Evolutionary conservation across 345 rosid species (phyloP), one percentile per base, ranked within the genome.

Genomic region (Adansonia digitata): DNA sequence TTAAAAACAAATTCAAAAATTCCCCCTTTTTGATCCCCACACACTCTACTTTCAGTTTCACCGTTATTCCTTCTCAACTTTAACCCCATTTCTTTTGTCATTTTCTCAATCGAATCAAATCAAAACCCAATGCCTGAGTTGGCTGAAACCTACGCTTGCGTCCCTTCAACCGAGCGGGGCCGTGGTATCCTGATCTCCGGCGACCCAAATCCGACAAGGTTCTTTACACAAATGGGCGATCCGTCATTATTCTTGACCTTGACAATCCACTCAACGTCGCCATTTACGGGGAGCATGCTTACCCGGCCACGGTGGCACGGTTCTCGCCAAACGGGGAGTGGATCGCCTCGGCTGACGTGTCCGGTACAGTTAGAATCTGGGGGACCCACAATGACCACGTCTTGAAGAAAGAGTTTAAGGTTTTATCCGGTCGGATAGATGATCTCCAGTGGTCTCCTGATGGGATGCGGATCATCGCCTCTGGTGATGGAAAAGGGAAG

Each of bases 391-490:
- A 83, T 60, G 99, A 93, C 22, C 88, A 87, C 55, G 99, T 95
- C 27, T 71, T 95, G 81, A 95, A 90, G 93, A 91, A 95, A 17
- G 99, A 95, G 86, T 95, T 95, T 74, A 90, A 83, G 82, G 94
- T 93, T 66, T 76, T 95, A 75, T 81, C 97, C 55, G 99, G 98
- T 51, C 90, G 98, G 93, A 93, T 95, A 87, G 99, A 95, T 68
- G 99, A 95, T 82, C 94, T 95, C 3, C 98, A 92, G 80, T 95
- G 99, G 99, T 95, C 99, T 0, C 94, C 97, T 53, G 99, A 95
- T 70, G 95, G 98, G 27, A 70, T 88, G 88, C 77, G 98, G 86
- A 91, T 95, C 72, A 98, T 95, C 14, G 98, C 96, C 0, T 91
- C 89, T 8, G 99, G 99, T 65, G 99, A 93, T 57, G 98, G 99